These are phyloP conservation scores for Haberlea rhodopensis DNA, from an alignment of 257 asterid genomes.

Conservation along the genomic window DNA sequence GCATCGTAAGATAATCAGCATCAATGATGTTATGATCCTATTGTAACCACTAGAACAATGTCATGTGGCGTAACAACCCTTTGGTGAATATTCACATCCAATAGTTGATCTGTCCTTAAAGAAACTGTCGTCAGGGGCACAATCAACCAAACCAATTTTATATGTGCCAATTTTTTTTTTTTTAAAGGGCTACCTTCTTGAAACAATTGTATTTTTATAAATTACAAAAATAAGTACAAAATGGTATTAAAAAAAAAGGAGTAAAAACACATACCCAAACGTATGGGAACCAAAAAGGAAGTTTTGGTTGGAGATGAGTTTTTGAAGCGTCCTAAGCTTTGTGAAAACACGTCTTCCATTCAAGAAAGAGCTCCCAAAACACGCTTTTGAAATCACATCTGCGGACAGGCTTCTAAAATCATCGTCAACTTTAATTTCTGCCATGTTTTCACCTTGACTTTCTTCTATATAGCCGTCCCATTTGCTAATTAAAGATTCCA, in stretches of 20 bases:
- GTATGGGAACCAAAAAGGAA: constrained; percentile 55
- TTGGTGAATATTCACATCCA: no score
- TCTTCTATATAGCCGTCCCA: constrained; percentile 54
- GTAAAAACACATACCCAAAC: constrained; percentile 41
- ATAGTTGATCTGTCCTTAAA: no score
- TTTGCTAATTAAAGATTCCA: constrained; percentile 40
- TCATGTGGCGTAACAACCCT: no score
- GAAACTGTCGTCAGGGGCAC: no score
- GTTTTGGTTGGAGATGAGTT: constrained; percentile 50
- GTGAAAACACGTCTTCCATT: constrained; percentile 70
- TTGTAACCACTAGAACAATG: no score
- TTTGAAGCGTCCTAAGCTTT: constrained; percentile 74
- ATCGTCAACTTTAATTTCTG: constrained; percentile 60
- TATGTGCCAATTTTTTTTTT: no score
- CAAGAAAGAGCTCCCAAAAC: constrained; percentile 74
- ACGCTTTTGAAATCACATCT: constrained; percentile 83
- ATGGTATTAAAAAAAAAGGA: background rate
- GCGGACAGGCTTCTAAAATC: constrained; percentile 70
- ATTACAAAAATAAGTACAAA: no score
- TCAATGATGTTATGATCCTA: no score
- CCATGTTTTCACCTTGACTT: constrained; percentile 37
- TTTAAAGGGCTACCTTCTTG: no score
- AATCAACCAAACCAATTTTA: no score
- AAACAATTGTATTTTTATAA: no score
- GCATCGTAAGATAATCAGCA: no score